Evolutionary conservation across 208 protist genomes (phyloP), one percentile per base, ranked within the genome.

Genomic region (Trichomonas vaginalis): DNA sequence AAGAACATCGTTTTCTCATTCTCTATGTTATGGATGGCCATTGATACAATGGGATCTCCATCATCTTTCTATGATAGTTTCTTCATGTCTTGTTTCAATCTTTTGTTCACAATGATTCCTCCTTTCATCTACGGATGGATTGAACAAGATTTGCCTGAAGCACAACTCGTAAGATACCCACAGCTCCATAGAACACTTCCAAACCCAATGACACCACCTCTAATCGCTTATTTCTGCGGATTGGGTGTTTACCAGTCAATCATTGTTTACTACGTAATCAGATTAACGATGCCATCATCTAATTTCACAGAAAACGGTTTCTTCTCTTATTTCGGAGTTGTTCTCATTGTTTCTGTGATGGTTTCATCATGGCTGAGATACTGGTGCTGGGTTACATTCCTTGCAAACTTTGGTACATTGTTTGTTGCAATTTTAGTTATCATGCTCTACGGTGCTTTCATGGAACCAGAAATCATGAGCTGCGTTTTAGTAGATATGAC

Each of bases 1-100:
- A 95, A 95, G 40, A 86, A 79, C 42, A 86, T 95, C 35, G 48
- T 48, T 61, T 95, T 95, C 56, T 47, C 32, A 21, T 83, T 48
- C 10, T n/a, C 61, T 17, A 49, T 82, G 39, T 12, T 95, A 2
- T 86, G 47, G 95, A 82, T 95, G 23, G 32, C 82, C 0, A 15
- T 88, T 39, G 32, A 47, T 40, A 88, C 35, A 47, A 32, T 88
- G 35, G 32, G 82, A 10, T 47, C 39, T 21, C 82, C 82, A 47
- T 45, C 82, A 3, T 88, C 82, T n/a, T 88, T 47, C 39, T 88
- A 88, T 47, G 17, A 35, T 40, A 15, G 35, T 40, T 88, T 88
- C 39, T 35, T 88, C 14, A 88, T 88, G 82, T 88, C 82, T 47
- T 88, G 82, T 40, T 95, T 95, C 47, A 95, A 95, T 32, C 47